phyloP scores from a whole-genome alignment of 176 grass and related monocot genomes.

The Oryza nivara region DNA sequence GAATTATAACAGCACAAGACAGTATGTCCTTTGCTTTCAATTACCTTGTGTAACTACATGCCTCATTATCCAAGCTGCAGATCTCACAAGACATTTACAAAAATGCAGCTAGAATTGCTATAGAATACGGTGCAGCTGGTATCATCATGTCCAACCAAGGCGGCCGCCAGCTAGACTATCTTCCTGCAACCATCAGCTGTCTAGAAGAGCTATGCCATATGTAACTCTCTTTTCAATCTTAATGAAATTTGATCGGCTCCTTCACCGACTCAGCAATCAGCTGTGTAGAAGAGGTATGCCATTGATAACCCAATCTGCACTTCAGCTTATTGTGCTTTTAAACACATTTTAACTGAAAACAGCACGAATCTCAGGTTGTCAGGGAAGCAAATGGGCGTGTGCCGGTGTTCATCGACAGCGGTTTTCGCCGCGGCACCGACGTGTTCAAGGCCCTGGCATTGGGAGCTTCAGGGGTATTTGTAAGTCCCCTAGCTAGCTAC shows the following conservation, averaged over 20 bases:
- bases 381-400: conserved; percentile 64
- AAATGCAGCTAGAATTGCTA: conserved; percentile 66
- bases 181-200: conserved; percentile 88
- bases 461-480: conserved; percentile 89
- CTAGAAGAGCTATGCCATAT: conserved; percentile 72
- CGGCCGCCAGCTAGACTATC: conserved; percentile 87
- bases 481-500: conserved; percentile 42
- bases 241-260: no score
- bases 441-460: conserved; percentile 88
- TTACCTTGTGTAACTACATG: background rate
- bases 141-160: conserved; percentile 97
- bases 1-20: conserved; percentile 85
- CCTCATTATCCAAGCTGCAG: background rate
- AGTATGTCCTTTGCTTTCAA: conserved; percentile 51
- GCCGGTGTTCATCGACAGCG: conserved; percentile 89
- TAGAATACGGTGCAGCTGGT: conserved; percentile 68
- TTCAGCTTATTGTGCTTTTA: background rate
- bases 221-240: no score
- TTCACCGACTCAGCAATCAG: conserved; percentile 37
- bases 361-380: conserved; percentile 55
- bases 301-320: background rate
- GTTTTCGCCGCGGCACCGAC: conserved; percentile 83
- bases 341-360: background rate
- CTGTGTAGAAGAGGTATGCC: conserved; percentile 87
- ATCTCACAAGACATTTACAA: conserved; percentile 5